Evolutionary conservation across 331 rosid species (phyloP).

Genomic region (Pyracantha coccinea): DNA sequence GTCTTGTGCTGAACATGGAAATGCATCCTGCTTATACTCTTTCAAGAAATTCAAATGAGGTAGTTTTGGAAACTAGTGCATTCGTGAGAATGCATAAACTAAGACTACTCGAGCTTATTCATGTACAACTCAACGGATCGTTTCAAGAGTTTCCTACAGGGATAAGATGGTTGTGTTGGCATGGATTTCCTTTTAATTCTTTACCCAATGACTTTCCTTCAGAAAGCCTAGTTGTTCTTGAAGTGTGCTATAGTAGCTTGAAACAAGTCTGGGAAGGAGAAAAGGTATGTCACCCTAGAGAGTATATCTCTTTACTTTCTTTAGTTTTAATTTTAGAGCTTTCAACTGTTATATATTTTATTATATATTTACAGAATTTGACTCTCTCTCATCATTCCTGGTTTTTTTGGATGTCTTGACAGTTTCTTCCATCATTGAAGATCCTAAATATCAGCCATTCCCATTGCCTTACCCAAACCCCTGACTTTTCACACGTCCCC

Average conservation of each 20-base stretch:
- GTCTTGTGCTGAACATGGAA: not conserved
- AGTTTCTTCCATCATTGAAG: not conserved
- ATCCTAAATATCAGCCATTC: constrained; percentile 2
- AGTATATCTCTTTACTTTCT: no score
- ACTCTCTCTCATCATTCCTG: no score
- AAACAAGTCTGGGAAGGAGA: not conserved
- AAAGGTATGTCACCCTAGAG: not conserved
- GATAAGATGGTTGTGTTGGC: not conserved
- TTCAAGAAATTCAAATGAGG: not conserved
- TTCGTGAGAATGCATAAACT: not conserved
- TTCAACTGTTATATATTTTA: no score
- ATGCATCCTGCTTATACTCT: not conserved
- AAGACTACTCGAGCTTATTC: not conserved
- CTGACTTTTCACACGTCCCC: not conserved
- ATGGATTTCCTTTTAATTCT: no score
- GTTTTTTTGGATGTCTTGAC: not conserved
- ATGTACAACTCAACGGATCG: not conserved
- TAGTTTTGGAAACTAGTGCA: not conserved
- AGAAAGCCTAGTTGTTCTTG: constrained; percentile 3
- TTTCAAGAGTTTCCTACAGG: not conserved
- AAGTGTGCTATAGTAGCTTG: constrained; percentile 1
- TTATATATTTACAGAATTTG: no score
- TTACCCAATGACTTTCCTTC: not conserved
- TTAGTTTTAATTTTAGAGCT: no score
- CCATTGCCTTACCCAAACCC: not conserved